phyloP scores from a whole-genome alignment of 164 flowering plant genomes.

The Macadamia tetraphylla region DNA sequence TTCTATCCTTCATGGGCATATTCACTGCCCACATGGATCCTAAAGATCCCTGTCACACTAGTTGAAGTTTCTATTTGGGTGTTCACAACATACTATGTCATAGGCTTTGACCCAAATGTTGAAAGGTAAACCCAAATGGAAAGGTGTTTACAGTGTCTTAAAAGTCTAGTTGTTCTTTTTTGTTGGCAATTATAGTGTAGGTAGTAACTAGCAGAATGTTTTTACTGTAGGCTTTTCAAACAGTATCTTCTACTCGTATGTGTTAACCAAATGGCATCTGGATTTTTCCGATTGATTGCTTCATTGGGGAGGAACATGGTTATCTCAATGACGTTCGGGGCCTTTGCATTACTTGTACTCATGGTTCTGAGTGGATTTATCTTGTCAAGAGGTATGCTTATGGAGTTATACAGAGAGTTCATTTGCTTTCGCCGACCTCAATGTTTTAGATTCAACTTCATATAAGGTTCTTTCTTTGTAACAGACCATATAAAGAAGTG shows the following conservation, averaged over 20 bases:
- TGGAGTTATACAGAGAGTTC: too few relatives aligned
- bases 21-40: slow-evolving; percentile 66
- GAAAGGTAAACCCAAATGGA: slow-evolving; percentile 29
- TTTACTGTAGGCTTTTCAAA: slow-evolving; percentile 39
- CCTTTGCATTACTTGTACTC: slow-evolving; percentile 32
- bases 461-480: too few relatives aligned
- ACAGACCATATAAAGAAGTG: slow-evolving; percentile 49
- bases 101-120: slow-evolving; percentile 48
- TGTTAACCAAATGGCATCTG: slow-evolving; percentile 54
- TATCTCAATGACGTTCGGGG: slow-evolving; percentile 45
- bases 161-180: background rate
- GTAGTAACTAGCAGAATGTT: background rate
- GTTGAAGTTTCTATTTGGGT: slow-evolving; percentile 48
- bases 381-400: slow-evolving; percentile 38
- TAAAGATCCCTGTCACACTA: slow-evolving; percentile 46
- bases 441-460: too few relatives aligned
- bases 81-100: slow-evolving; percentile 41
- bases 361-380: slow-evolving; percentile 42
- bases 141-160: background rate
- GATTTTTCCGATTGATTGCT: slow-evolving; percentile 39
- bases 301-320: slow-evolving; percentile 44
- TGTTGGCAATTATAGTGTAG: background rate
- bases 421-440: too few relatives aligned
- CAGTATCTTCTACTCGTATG: slow-evolving; percentile 37
- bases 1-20: slow-evolving; percentile 88